Base-by-base conservation (phyloP, 768 basidiomycete genomes). In the Mycena latifolia region DNA sequence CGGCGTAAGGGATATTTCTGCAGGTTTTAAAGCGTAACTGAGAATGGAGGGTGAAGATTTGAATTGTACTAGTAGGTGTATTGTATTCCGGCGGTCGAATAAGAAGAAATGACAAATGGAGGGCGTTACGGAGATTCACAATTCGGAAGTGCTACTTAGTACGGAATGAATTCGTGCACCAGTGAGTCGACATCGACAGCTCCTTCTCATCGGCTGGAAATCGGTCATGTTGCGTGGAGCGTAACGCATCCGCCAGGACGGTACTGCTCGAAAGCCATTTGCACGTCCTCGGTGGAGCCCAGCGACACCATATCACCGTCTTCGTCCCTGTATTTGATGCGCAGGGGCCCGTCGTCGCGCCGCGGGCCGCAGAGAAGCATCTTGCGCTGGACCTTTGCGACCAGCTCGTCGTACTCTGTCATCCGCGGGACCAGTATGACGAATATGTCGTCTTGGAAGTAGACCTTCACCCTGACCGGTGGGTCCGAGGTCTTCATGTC, bases 401-500 rank as follows among this genome's bases (percentile, higher is more conserved):
- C 92, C 56, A 99, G 84, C 47, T 95, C 93, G 56, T 81, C 83
- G 77, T 91, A 96, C 75, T 92, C 89, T 35, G 93, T 94, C 66
- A 83, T 79, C 66, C 91, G 86, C 46, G 93, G 86, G 27, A 97
- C 94, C 78, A 95, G 92, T 63, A 98, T 93, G 67, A 97, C 92
- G 75, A 98, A 99, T 50, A 98, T 92, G 76, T 98, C 96, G 72
- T 96, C 93, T 72, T 94, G 89, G 81, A 92, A 98, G 77, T 94
- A 92, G 57, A 98, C 95, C 79, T 97, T 97, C 75, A 98, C 90
- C 75, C 96, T 94, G 46, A 98, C 90, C 12, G 90, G 86, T 6
- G 82, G 77, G 24, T 73, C n/a, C n/a, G n/a, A 63, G 12, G 69
- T 70, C 61, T 85, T 87, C 68, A 87, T 83, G 71, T 82, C 80